Percentiles rank a stretch among this genome's conserved stretches.
These are phyloP conservation scores for Pythium periplocum DNA, from an alignment of 352 stramenopile genomes.

Conservation along the genomic window DNA sequence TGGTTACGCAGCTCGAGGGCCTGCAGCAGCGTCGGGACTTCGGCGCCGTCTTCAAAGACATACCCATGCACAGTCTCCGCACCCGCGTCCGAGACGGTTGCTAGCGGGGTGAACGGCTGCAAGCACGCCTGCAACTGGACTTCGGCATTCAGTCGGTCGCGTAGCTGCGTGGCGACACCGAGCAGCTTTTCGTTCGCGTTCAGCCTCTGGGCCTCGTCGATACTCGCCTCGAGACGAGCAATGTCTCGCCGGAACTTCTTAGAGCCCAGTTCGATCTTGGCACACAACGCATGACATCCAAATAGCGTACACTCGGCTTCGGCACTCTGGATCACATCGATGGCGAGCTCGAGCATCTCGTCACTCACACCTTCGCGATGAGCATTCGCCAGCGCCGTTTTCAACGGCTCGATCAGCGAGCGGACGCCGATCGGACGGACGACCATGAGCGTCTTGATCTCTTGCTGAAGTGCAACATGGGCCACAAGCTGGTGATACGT, in stretches of 20 bases:
- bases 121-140: conserved; percentile 58
- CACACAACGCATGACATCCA: conserved; percentile 57
- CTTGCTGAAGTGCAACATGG: conserved; percentile 67
- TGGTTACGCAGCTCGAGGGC: conserved; percentile 60
- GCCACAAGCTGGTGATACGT: conserved; percentile 71
- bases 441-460: conserved; percentile 70
- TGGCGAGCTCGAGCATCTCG: conserved; percentile 47
- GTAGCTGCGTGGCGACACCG: conserved; percentile 29
- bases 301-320: conserved; percentile 82
- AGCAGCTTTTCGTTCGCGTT: conserved; percentile 60
- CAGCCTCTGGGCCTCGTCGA: conserved; percentile 40
- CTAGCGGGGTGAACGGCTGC: conserved; percentile 31
- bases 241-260: conserved; percentile 52
- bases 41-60: conserved; percentile 45
- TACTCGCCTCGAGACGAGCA: conserved; percentile 54
- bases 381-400: conserved; percentile 42
- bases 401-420: conserved; percentile 59
- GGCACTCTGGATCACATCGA: conserved; percentile 64
- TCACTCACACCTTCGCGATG: conserved; percentile 39
- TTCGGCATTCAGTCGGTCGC: conserved; percentile 59
- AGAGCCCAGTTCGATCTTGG: conserved; percentile 51
- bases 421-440: conserved; percentile 67
- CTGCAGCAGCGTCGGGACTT: conserved; percentile 50
- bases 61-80: conserved; percentile 25
- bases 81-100: conserved; percentile 20